phyloP scores from a whole-genome alignment of 108 stramenopile species.

The Stephanodiscus minutulus region DNA sequence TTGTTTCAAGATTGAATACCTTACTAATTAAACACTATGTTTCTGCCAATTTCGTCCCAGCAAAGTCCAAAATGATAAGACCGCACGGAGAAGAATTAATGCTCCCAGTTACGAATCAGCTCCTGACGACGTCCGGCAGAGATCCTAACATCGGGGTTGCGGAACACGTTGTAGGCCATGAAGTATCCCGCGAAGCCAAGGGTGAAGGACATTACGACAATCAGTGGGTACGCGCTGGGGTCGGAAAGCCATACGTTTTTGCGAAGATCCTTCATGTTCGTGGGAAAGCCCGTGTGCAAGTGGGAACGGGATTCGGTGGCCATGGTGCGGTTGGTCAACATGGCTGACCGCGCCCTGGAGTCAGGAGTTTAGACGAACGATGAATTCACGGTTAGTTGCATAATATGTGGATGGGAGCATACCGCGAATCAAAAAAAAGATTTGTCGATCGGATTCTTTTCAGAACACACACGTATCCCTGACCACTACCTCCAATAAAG shows the following conservation, averaged over 20 bases:
- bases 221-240: slow-evolving; percentile 73
- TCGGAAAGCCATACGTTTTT: slow-evolving; percentile 65
- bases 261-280: slow-evolving; percentile 31
- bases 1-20: too few species aligned
- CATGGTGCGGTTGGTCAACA: slow-evolving; percentile 39
- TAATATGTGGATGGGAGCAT: not conserved
- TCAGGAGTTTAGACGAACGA: not conserved
- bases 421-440: too few species aligned
- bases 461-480: too few species aligned
- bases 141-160: slow-evolving; percentile 62
- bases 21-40: too few species aligned
- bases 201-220: slow-evolving; percentile 57
- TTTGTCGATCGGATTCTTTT: too few species aligned
- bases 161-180: slow-evolving; percentile 29
- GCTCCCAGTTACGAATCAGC: slow-evolving; percentile 61
- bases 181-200: slow-evolving; percentile 44
- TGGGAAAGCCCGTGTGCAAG: slow-evolving; percentile 41
- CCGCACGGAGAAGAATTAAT: too few species aligned
- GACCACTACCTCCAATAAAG: too few species aligned
- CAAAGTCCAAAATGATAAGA: too few species aligned
- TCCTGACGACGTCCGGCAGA: slow-evolving; percentile 52
- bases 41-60: too few species aligned
- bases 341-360: slow-evolving; percentile 28
- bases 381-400: not conserved
- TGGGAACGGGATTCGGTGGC: slow-evolving; percentile 50